Conservation (phyloP, 1,284 basidiomycete genomes). For the Puccinia sorghi region DNA sequence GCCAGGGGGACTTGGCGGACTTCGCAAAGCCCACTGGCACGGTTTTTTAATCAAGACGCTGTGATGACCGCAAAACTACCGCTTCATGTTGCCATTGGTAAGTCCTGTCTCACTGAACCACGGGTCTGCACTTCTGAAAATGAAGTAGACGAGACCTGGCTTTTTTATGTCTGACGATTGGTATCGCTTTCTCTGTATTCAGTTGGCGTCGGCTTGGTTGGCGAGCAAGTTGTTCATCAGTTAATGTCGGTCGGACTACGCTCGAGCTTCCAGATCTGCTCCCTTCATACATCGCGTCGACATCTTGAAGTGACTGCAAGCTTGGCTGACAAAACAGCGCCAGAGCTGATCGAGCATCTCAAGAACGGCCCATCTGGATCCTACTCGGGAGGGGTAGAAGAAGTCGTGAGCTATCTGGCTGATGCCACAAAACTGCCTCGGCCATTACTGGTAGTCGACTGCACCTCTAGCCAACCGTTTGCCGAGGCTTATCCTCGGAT, state of each 20-base stretch:
- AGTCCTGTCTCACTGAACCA: neutral
- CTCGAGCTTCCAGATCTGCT: conserved; percentile 28
- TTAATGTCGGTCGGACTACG: conserved; percentile 9
- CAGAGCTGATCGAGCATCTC: conserved; percentile 21
- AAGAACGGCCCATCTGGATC: conserved; percentile 2
- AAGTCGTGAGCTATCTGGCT: conserved; percentile 55
- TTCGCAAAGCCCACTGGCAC: no score
- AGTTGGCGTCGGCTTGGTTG: conserved; percentile 47
- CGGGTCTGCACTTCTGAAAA: neutral
- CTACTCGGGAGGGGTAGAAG: conserved; percentile 30
- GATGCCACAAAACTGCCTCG: conserved; percentile 62
- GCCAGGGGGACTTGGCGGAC: no score
- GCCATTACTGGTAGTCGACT: conserved; percentile 83
- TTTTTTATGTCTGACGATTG: neutral
- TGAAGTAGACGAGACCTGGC: neutral
- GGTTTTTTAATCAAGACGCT: no score
- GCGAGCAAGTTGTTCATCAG: conserved; percentile 43
- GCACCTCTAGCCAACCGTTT: conserved; percentile 82
- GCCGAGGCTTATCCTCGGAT: conserved; percentile 82
- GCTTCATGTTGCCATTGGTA: conserved; percentile 45
- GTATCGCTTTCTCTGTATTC: neutral
- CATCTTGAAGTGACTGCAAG: neutral
- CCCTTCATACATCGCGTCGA: conserved; percentile 38
- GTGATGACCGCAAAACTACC: conserved; percentile 31
- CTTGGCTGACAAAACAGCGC: neutral